Base-by-base conservation (phyloP, 768 basidiomycete species). In the Phlebiopsis gigantea region DNA sequence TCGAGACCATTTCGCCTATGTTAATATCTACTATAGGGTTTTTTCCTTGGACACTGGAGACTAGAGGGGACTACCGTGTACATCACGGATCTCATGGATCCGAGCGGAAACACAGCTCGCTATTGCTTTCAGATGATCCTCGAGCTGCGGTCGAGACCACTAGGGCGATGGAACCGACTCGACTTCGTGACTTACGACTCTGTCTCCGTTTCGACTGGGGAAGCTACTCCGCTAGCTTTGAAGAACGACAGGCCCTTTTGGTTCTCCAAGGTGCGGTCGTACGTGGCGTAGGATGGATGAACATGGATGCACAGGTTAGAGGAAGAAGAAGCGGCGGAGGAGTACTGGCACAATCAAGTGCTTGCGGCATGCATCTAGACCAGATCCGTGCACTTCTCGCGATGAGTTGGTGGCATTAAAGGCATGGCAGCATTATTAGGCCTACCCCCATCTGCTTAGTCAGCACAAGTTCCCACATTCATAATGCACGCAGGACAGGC, bases 231-330 rank as follows among this genome's bases (percentile, higher is more conserved):
- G 17, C 73, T 96, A 26, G 75, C 82, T 9, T 71, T 94, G 62
- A 91, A 90, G 66, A 84, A 93, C 62, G 91, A 93, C 68, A 78
- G 90, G 54, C 83, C 92, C n/a, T 96, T 91, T 69, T 94, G 89
- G 85, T 97, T 97, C 72, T 94, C 92, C 42, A 93, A 89, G 71
- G 90, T 93, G 62, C 78, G 79, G 66, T 92, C 87, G 42, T 91
- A 85, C 66, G 57, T 43, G 6, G 21, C 21, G 5, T 46, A 46
- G 22, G n/a, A n/a, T n/a, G n/a, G n/a, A n/a, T n/a, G n/a, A n/a
- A n/a, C n/a, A n/a, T n/a, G n/a, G n/a, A n/a, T n/a, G n/a, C n/a
- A n/a, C n/a, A n/a, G n/a, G n/a, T n/a, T n/a, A n/a, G n/a, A n/a
- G n/a, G n/a, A n/a, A n/a, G n/a, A n/a, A n/a, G n/a, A n/a, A n/a